Evolutionary conservation across 2,329 filamentous ascomycete genomes (phyloP).

Genomic region (Periconia sp.): DNA sequence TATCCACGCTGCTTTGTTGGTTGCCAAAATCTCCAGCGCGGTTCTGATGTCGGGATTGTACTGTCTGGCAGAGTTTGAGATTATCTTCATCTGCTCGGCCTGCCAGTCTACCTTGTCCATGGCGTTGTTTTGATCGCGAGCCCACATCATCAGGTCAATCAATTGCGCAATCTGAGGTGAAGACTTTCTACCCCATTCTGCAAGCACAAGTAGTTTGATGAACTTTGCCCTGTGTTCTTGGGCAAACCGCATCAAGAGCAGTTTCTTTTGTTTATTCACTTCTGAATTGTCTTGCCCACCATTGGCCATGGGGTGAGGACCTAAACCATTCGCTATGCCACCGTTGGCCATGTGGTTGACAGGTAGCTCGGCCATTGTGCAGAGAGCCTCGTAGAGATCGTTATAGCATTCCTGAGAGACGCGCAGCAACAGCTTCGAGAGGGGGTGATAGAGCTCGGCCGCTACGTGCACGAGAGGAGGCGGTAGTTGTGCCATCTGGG

Average conservation of each 20-base stretch:
- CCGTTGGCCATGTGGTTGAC: conserved; percentile 60
- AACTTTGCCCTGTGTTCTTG: conserved; percentile 84
- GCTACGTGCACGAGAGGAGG: conserved; percentile 72
- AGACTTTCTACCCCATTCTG: conserved; percentile 77
- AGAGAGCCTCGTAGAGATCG: conserved; percentile 72
- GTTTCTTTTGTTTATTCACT: conserved; percentile 67
- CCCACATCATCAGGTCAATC: conserved; percentile 83
- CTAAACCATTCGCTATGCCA: conserved; percentile 46
- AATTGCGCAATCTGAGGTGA: conserved; percentile 79
- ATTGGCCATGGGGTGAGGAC: conserved; percentile 32
- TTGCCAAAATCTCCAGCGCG: conserved; percentile 82
- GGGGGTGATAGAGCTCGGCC: conserved; percentile 71
- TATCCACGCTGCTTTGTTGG: conserved; percentile 77
- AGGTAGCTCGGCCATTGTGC: conserved; percentile 72
- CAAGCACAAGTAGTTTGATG: conserved; percentile 89
- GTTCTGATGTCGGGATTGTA: conserved; percentile 91
- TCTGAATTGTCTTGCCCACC: conserved; percentile 34
- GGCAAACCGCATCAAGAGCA: conserved; percentile 75
- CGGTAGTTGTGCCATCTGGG: conserved; percentile 45
- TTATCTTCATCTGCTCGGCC: conserved; percentile 72
- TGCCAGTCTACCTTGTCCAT: conserved; percentile 60
- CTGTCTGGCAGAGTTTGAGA: conserved; percentile 74
- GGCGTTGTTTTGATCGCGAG: conserved; percentile 50
- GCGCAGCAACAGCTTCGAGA: conserved; percentile 76
- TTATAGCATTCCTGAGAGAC: conserved; percentile 85